A percentile compares a stretch with the other conserved stretches of the same genome.
phyloP scores from a whole-genome alignment of 140 eudicot genomes.

The Ambrosia hybrid region DNA sequence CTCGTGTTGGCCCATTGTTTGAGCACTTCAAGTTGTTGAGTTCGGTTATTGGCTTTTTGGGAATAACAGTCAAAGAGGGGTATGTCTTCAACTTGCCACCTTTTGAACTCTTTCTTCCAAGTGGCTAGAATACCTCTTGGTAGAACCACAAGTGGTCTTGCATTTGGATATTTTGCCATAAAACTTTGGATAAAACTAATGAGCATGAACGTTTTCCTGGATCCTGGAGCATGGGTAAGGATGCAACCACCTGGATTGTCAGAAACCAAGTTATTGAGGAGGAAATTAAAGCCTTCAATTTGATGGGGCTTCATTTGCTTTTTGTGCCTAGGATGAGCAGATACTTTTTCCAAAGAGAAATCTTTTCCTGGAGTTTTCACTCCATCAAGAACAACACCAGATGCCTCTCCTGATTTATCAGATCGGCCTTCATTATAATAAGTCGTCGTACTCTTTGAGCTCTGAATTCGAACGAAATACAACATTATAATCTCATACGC shows the following conservation, averaged over 20 bases:
- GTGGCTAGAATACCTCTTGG: slow-evolving; percentile 74
- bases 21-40: slow-evolving; percentile 74
- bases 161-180: slow-evolving; percentile 75
- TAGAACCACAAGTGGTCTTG: slow-evolving; percentile 78
- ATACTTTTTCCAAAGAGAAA: slow-evolving; percentile 49
- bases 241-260: slow-evolving; percentile 97
- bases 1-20: slow-evolving; percentile 63
- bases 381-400: slow-evolving; percentile 41
- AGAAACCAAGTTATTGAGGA: slow-evolving; percentile 63
- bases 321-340: slow-evolving; percentile 85
- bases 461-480: slow-evolving; percentile 36
- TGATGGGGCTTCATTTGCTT: slow-evolving; percentile 97
- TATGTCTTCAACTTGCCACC: slow-evolving; percentile 92
- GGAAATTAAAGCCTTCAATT: slow-evolving; percentile 85
- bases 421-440: slow-evolving; percentile 51
- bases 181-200: slow-evolving; percentile 89
- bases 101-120: slow-evolving; percentile 79
- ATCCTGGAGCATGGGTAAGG: slow-evolving; percentile 97
- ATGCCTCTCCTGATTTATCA: slow-evolving; percentile 34
- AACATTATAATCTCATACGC: background rate
- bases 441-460: slow-evolving; percentile 51
- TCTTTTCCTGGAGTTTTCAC: slow-evolving; percentile 46
- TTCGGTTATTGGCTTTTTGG: slow-evolving; percentile 68
- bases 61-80: slow-evolving; percentile 80
- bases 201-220: slow-evolving; percentile 94